Evolutionary conservation across 164 flowering plant species (phyloP).

Genomic region (Annona cherimola): DNA sequence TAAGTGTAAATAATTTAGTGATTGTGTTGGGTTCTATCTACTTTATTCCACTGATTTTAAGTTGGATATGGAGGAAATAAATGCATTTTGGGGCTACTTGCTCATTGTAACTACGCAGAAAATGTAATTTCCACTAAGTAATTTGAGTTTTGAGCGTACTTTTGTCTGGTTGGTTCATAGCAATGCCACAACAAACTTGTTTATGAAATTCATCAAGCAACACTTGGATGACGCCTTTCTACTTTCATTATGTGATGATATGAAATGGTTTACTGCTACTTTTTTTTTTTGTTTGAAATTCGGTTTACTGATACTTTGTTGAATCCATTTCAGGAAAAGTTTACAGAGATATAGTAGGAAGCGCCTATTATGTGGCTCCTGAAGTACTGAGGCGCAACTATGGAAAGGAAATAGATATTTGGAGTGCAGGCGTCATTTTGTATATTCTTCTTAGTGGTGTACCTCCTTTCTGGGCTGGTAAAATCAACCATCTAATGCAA

Average conservation of each 20-base stretch:
- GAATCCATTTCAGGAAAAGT: constrained; percentile 53
- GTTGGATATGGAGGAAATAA: no score
- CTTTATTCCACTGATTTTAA: not conserved
- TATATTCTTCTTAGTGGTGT: constrained; percentile 77
- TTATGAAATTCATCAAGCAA: not conserved
- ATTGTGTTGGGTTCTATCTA: not conserved
- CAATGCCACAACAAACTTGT: not conserved
- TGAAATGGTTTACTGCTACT: not conserved
- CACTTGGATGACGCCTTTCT: not conserved
- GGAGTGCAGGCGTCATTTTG: constrained; percentile 95
- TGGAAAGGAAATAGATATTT: constrained; percentile 85
- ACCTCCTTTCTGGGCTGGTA: constrained; percentile 90
- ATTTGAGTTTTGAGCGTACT: not conserved
- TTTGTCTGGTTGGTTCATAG: not conserved
- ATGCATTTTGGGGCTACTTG: no score
- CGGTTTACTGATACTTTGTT: constrained; percentile 5
- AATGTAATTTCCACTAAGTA: no score
- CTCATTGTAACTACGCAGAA: no score
- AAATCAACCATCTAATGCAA: not conserved
- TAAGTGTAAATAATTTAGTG: not conserved
- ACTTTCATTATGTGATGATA: not conserved
- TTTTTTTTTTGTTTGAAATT: not conserved
- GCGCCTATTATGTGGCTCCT: constrained; percentile 96
- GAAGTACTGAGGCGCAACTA: constrained; percentile 79
- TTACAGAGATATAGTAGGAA: constrained; percentile 83